phyloP scores from a whole-genome alignment of 768 basidiomycete species.

The Gloeophyllum trabeum region DNA sequence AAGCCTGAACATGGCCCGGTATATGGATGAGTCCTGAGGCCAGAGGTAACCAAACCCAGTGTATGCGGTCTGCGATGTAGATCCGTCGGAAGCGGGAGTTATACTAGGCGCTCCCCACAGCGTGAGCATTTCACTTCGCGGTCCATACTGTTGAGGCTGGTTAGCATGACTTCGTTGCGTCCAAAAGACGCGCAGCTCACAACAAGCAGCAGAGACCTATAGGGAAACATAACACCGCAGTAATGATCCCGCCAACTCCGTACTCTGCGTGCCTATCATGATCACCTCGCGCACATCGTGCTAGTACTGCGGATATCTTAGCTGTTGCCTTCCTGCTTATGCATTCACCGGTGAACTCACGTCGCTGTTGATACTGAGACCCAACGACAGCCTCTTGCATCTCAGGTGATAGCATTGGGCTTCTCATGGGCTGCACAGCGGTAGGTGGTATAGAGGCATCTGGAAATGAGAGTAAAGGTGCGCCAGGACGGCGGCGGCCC shows the following conservation, averaged over 20 bases:
- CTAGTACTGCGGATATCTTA: constrained; percentile 9
- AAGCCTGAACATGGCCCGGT: too few species aligned
- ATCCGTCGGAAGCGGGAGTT: background rate
- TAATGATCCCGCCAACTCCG: constrained; percentile 13
- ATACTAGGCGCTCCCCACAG: constrained; percentile 19
- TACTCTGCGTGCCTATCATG: constrained; percentile 14
- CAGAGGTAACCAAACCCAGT: too few species aligned
- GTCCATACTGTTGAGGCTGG: constrained; percentile 13
- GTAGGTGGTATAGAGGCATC: too few species aligned
- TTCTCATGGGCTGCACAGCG: background rate
- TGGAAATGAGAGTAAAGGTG: background rate
- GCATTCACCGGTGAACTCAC: background rate
- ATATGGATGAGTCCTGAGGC: too few species aligned
- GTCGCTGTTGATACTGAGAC: background rate
- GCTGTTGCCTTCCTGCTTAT: constrained; percentile 1
- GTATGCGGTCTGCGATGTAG: too few species aligned
- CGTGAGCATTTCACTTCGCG: constrained; percentile 19
- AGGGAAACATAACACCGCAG: constrained; percentile 15
- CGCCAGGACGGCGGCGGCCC: background rate
- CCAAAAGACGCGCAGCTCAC: constrained; percentile 11
- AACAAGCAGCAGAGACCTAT: constrained; percentile 18
- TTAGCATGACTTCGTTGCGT: background rate
- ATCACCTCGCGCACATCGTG: constrained; percentile 15
- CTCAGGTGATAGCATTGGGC: background rate
- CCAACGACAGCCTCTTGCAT: background rate